Base-by-base conservation (phyloP, 1,139 yeast genomes). In the Hyphopichia burtonii region DNA sequence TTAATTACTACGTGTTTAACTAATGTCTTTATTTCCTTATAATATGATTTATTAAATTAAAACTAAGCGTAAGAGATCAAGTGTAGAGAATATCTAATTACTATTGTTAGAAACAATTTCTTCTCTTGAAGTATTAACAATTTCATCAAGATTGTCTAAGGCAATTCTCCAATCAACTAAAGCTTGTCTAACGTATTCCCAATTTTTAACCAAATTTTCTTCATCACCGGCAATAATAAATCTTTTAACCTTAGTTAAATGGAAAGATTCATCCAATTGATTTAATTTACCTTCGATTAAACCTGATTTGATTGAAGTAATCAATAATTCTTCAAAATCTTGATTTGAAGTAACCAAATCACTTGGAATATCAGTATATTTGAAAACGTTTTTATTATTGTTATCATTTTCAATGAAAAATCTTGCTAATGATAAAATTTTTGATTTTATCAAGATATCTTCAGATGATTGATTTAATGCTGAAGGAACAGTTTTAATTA, bases 281-380 rank as follows among this genome's bases (percentile, higher is more conserved):
- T 72, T 71, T 52, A 74, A 67, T 52, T 71, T 72, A 42, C 78
- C 79, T 56, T 71, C 77, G 44, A 74, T 55, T 39, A 74, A 71
- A 36, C 72, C 71, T 12, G 69, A 63, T 52, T 71, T 71, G 50
- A 74, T 73, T 35, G 77, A 65, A 50, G 70, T 68, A 33, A 74
- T 68, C 49, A 74, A 61, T 46, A 72, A 63, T 38, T 64, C 56
- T 55, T 74, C 78, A 44, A 73, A 67, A 43, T 68, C 75, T 32
- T 58, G 52, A 28, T 63, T 45, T n/a, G 64, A 54, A n/a, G 59
- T 51, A 14, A 59, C 62, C 42, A 59, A 55, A 14, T 43, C 50
- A 36, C 54, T 47, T 35, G 77, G 74, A 40, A 73, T 64, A 43
- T 73, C 78, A 41, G 51, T 52, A 54, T 71, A 73, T 43, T 61